Evolutionary conservation across 2,329 filamentous ascomycete genomes (phyloP).

Genomic region (Colletotrichum aenigma): DNA sequence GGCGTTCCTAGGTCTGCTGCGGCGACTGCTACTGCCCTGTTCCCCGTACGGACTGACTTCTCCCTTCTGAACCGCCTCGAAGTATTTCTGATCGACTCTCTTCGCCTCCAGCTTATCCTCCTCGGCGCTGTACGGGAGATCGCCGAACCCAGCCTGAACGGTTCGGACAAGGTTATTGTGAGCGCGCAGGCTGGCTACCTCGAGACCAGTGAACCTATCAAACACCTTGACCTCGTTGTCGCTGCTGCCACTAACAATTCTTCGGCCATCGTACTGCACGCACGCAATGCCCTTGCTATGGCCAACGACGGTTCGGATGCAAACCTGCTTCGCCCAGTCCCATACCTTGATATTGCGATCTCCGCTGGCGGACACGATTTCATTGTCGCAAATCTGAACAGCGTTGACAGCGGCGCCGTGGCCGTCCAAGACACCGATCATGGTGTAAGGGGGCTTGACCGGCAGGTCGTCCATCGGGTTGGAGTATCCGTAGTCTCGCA

Average conservation of each 20-base stretch:
- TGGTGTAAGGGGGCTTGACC: slow-evolving; percentile 68
- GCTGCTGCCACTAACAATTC: slow-evolving; percentile 94
- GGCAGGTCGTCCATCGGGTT: slow-evolving; percentile 50
- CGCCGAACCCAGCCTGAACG: slow-evolving; percentile 92
- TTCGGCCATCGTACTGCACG: slow-evolving; percentile 91
- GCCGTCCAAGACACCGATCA: slow-evolving; percentile 81
- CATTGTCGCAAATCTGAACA: slow-evolving; percentile 84
- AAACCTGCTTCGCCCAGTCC: slow-evolving; percentile 83
- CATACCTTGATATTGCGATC: slow-evolving; percentile 94
- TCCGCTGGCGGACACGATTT: slow-evolving; percentile 93
- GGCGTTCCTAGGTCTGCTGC: slow-evolving; percentile 60
- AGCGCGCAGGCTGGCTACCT: slow-evolving; percentile 85
- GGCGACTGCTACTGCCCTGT: slow-evolving; percentile 27
- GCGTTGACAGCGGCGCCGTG: slow-evolving; percentile 95
- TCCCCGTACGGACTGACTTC: slow-evolving; percentile 35
- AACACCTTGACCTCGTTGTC: slow-evolving; percentile 97
- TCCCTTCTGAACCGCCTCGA: slow-evolving; percentile 60
- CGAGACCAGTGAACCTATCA: slow-evolving; percentile 82
- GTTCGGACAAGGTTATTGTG: slow-evolving; percentile 89
- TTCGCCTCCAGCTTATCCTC: slow-evolving; percentile 77
- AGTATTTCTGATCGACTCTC: slow-evolving; percentile 75
- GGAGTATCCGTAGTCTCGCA: slow-evolving; percentile 61
- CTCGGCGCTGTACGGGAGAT: slow-evolving; percentile 79
- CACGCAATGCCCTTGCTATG: slow-evolving; percentile 97
- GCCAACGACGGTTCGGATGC: slow-evolving; percentile 79